These are phyloP conservation scores for Ganoderma multipileum DNA, from an alignment of 1,284 basidiomycete species.

Conservation along the genomic window DNA sequence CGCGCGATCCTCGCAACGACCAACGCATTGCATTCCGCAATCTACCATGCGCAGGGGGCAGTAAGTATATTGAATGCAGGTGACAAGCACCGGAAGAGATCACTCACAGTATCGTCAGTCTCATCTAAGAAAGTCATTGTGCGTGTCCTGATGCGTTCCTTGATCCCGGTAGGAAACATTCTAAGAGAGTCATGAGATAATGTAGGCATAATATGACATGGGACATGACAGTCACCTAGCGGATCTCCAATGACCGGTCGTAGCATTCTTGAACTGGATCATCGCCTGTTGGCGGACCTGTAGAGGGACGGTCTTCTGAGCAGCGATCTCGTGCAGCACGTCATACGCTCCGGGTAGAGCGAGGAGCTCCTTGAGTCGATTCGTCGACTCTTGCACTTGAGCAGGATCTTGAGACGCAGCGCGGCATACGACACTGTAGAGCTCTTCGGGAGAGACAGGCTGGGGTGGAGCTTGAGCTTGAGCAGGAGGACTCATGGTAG, in stretches of 20 bases:
- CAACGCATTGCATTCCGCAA: conserved; percentile 74
- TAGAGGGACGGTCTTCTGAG: conserved; percentile 60
- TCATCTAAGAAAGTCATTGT: conserved; percentile 73
- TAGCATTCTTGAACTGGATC: conserved; percentile 83
- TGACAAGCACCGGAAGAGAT: background rate
- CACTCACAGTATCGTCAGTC: conserved; percentile 70
- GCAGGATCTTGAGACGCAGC: conserved; percentile 76
- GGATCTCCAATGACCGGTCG: conserved; percentile 71
- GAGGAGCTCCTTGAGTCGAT: conserved; percentile 69
- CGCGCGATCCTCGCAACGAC: conserved; percentile 77
- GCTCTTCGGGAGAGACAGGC: conserved; percentile 59
- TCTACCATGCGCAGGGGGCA: conserved; percentile 49
- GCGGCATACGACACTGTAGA: conserved; percentile 67
- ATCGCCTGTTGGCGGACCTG: conserved; percentile 77
- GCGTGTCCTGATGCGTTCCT: conserved; percentile 62
- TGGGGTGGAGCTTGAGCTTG: conserved; percentile 22
- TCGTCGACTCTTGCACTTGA: conserved; percentile 62
- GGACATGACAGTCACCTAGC: conserved; percentile 55
- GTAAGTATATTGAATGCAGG: background rate
- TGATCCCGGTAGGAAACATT: conserved; percentile 69
- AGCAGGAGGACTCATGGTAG: conserved; percentile 17
- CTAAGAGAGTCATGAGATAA: conserved; percentile 44
- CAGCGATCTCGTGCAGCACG: conserved; percentile 75
- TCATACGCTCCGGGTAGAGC: conserved; percentile 73
- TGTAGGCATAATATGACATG: conserved; percentile 1